Evolutionary conservation across 805 yeast genomes (phyloP).

Genomic region (Pichia cephalocereana): DNA sequence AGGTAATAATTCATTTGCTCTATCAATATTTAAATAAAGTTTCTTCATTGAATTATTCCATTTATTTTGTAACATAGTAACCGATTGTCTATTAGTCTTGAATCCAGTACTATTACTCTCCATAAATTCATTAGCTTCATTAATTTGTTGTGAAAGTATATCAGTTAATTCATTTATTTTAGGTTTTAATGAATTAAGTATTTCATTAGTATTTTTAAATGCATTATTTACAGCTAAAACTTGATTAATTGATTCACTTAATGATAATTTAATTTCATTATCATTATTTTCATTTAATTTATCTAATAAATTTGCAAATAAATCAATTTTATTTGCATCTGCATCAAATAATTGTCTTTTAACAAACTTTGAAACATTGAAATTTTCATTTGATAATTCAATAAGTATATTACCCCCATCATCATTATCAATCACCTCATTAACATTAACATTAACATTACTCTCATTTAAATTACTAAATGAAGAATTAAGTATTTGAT

Average conservation of each 20-base stretch:
- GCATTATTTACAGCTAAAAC: conserved; percentile 52
- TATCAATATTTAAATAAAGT: conserved; percentile 76
- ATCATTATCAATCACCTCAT: not conserved
- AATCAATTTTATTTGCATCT: conserved; percentile 64
- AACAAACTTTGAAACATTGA: conserved; percentile 41
- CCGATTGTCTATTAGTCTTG: conserved; percentile 55
- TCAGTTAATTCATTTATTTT: conserved; percentile 51
- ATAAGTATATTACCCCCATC: conserved; percentile 13
- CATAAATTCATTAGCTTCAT: conserved; percentile 18
- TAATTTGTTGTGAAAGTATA: conserved; percentile 38
- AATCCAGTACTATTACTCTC: conserved; percentile 12
- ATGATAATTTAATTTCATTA: conserved; percentile 47
- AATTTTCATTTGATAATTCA: conserved; percentile 31
- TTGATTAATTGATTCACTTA: conserved; percentile 55
- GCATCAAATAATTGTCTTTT: conserved; percentile 48
- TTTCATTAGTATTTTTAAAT: conserved; percentile 53
- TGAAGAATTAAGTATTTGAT: conserved; percentile 3
- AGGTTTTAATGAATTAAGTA: conserved; percentile 51
- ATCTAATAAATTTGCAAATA: conserved; percentile 33
- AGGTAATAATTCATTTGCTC: conserved; percentile 75
- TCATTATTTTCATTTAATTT: conserved; percentile 29
- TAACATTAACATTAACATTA: not conserved
- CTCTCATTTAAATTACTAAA: not conserved
- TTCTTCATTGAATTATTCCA: conserved; percentile 70
- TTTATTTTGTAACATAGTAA: conserved; percentile 63